phyloP scores from a whole-genome alignment of 768 basidiomycete genomes.

The Boletellus ananiceps region DNA sequence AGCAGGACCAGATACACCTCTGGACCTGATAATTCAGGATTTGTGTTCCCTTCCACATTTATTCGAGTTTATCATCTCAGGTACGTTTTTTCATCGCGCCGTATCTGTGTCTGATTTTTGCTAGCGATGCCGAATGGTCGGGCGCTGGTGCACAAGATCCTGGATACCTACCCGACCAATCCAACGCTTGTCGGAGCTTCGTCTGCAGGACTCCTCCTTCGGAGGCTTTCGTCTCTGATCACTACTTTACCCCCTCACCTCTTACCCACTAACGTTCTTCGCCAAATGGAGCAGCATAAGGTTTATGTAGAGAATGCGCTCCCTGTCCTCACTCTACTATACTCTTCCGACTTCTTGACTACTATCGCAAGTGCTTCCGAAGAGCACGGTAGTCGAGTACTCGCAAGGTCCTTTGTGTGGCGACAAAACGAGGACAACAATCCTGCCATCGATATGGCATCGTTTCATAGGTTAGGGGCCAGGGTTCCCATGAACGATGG shows the following conservation, averaged over 20 bases:
- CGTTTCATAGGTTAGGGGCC: constrained; percentile 29
- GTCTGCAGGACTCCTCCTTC: constrained; percentile 18
- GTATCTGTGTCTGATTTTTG: neutral
- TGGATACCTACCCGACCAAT: constrained; percentile 31
- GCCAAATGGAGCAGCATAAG: constrained; percentile 17
- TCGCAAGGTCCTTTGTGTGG: constrained; percentile 10
- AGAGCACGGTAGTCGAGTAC: constrained; percentile 1
- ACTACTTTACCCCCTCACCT: constrained; percentile 20
- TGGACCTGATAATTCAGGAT: constrained; percentile 26
- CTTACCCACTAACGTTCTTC: constrained; percentile 7
- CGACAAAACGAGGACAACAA: constrained; percentile 10
- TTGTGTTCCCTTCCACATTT: constrained; percentile 24
- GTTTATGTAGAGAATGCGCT: constrained; percentile 22
- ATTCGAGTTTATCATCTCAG: constrained; percentile 30
- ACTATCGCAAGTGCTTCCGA: neutral
- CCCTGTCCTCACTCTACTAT: constrained; percentile 17
- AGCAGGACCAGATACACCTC: constrained; percentile 14
- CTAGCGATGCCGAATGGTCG: constrained; percentile 14
- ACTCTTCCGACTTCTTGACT: constrained; percentile 8
- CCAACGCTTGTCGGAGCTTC: constrained; percentile 22
- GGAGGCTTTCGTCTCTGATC: constrained; percentile 22
- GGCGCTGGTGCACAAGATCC: constrained; percentile 25
- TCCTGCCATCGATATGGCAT: constrained; percentile 21
- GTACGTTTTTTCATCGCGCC: constrained; percentile 8
- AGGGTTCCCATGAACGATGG: constrained; percentile 22